These are phyloP conservation scores for Verticillium zaregamsianum DNA, from an alignment of 2,329 filamentous ascomycete species.

Conservation along the genomic window DNA sequence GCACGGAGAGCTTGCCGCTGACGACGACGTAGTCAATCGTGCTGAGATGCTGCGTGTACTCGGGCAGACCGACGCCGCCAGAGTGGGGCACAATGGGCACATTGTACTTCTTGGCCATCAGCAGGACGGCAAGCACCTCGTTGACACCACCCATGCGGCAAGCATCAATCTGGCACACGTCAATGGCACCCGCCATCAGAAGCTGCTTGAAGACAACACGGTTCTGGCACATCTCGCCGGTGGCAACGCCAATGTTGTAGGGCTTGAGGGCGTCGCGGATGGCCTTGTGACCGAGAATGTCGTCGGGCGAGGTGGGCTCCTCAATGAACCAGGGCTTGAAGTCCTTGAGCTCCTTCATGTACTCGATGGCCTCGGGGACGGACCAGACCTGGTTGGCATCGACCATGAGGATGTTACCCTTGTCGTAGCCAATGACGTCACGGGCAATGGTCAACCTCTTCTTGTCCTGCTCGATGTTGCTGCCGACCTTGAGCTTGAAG, in stretches of 20 bases:
- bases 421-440: slow-evolving; percentile 76
- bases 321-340: slow-evolving; percentile 95
- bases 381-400: slow-evolving; percentile 94
- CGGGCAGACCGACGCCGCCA: slow-evolving; percentile 83
- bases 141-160: slow-evolving; percentile 88
- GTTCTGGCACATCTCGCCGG: slow-evolving; percentile 95
- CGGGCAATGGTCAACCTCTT: slow-evolving; percentile 69
- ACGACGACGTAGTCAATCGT: slow-evolving; percentile 93
- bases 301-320: slow-evolving; percentile 87
- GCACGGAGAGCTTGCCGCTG: slow-evolving; percentile 71
- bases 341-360: slow-evolving; percentile 77
- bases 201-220: slow-evolving; percentile 93
- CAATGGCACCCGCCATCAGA: slow-evolving; percentile 73
- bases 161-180: slow-evolving; percentile 86
- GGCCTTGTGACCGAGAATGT: slow-evolving; percentile 83
- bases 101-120: slow-evolving; percentile 75
- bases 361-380: slow-evolving; percentile 81
- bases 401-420: slow-evolving; percentile 83
- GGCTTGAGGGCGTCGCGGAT: slow-evolving; percentile 76
- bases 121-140: slow-evolving; percentile 83
- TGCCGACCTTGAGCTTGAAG: slow-evolving; percentile 90
- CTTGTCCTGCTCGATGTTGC: slow-evolving; percentile 66
- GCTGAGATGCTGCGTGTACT: slow-evolving; percentile 90
- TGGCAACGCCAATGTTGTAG: slow-evolving; percentile 77
- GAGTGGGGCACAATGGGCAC: slow-evolving; percentile 86